Conservation (phyloP, 345 rosid genomes). For the Draba incana region DNA sequence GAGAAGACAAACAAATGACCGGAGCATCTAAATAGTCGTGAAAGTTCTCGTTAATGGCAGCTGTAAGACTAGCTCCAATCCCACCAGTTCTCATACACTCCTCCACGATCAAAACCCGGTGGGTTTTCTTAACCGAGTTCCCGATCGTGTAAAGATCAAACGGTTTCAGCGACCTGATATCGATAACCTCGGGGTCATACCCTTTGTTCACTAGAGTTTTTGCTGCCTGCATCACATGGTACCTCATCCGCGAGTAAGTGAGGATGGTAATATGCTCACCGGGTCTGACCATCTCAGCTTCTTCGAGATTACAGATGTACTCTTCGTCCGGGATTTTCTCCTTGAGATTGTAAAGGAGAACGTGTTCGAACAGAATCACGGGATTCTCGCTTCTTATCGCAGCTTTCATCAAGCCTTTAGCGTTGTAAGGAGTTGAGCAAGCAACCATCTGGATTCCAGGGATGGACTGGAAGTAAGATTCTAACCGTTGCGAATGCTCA, state of each 20-base stretch:
- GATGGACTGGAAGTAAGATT: slow-evolving; percentile 96
- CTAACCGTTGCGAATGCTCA: slow-evolving; percentile 95
- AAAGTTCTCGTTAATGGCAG: slow-evolving; percentile 88
- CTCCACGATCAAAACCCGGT: slow-evolving; percentile 87
- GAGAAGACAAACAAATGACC: slow-evolving; percentile 90
- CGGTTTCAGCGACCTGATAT: slow-evolving; percentile 88
- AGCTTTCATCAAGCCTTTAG: slow-evolving; percentile 98
- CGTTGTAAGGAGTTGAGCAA: slow-evolving; percentile 97
- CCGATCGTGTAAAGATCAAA: slow-evolving; percentile 89
- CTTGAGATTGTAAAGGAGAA: slow-evolving; percentile 95
- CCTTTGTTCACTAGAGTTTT: slow-evolving; percentile 92
- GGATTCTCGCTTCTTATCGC: slow-evolving; percentile 99
- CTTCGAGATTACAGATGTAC: slow-evolving; percentile 84
- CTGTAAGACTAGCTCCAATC: slow-evolving; percentile 91
- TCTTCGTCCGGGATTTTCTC: slow-evolving; percentile 95
- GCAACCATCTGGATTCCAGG: slow-evolving; percentile 99
- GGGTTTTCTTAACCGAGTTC: slow-evolving; percentile 92
- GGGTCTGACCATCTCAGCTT: slow-evolving; percentile 96
- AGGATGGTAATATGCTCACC: slow-evolving; percentile 87
- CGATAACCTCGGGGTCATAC: slow-evolving; percentile 93
- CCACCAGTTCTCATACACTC: slow-evolving; percentile 99
- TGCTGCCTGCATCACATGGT: slow-evolving; percentile 97
- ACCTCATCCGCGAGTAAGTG: slow-evolving; percentile 95
- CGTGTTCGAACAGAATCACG: slow-evolving; percentile 92
- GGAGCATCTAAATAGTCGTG: slow-evolving; percentile 93